These are phyloP conservation scores for Suillus alpinus DNA, from an alignment of 768 basidiomycete genomes.

Conservation along the genomic window DNA sequence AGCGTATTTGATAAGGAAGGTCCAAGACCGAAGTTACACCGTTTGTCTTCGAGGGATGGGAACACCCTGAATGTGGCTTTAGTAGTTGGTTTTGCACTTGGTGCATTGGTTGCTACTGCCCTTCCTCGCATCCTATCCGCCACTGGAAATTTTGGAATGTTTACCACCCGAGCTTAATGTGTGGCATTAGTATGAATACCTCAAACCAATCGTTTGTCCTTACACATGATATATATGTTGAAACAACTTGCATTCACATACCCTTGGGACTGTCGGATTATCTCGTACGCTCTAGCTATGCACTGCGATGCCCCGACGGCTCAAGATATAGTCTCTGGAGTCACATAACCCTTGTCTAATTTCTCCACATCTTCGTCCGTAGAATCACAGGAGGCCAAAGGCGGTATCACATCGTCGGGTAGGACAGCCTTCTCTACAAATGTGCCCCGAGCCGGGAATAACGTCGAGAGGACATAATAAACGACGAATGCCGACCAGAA, in stretches of 20 bases:
- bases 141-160: neutral
- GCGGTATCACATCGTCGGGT: slow-evolving; percentile 3
- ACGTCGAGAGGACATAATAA: slow-evolving; percentile 5
- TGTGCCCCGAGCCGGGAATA: slow-evolving; percentile 7
- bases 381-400: neutral
- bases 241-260: neutral
- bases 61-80: slow-evolving; percentile 5
- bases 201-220: no score
- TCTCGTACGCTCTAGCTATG: neutral
- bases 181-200: neutral
- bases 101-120: slow-evolving; percentile 10
- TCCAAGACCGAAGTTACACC: slow-evolving; percentile 10
- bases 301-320: neutral
- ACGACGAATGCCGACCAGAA: slow-evolving; percentile 9
- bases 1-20: slow-evolving; percentile 19
- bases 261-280: neutral
- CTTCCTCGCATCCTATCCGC: slow-evolving; percentile 6
- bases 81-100: slow-evolving; percentile 17
- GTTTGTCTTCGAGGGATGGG: neutral
- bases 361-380: slow-evolving; percentile 5
- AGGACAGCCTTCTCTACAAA: slow-evolving; percentile 6
- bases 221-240: neutral
- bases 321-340: neutral
- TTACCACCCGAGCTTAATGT: neutral
- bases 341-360: neutral